Percentiles rank a stretch among this genome's conserved stretches.
Conservation (phyloP, 2,329 filamentous ascomycete genomes). For the Epichloe glyceriae region DNA sequence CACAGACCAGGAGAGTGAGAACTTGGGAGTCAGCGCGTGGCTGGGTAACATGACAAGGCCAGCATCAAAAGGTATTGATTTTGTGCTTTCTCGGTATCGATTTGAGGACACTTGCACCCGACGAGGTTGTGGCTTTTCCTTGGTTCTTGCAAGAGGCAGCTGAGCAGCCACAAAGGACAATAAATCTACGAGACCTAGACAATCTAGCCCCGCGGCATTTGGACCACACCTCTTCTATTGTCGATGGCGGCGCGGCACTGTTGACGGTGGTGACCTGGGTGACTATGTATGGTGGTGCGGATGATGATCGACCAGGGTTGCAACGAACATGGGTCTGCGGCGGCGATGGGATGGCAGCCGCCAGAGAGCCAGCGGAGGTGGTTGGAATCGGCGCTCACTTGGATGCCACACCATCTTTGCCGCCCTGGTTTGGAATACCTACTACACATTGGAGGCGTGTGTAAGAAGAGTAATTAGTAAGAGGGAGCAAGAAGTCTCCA, state of each 20-base stretch:
- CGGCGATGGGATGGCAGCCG: background rate
- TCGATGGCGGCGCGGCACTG: slow-evolving; percentile 6
- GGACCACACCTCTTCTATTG: slow-evolving; percentile 4
- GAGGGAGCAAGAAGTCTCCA: background rate
- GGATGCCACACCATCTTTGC: slow-evolving; percentile 3
- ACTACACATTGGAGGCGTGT: background rate
- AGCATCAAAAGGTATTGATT: background rate
- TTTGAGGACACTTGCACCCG: background rate
- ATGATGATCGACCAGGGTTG: slow-evolving; percentile 6
- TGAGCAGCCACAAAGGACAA: background rate
- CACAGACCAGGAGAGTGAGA: slow-evolving; percentile 1
- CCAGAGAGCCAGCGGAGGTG: background rate
- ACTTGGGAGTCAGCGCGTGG: background rate
- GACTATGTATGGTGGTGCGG: slow-evolving; percentile 4
- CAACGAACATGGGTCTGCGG: slow-evolving; percentile 6
- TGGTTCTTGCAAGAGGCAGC: background rate
- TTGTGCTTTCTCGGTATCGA: background rate
- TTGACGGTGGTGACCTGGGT: slow-evolving; percentile 1
- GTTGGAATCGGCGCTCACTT: background rate
- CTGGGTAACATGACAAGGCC: background rate
- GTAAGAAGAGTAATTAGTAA: background rate
- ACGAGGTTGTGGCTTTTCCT: background rate
- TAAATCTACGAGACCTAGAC: background rate
- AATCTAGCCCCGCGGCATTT: background rate
- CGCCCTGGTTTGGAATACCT: background rate